Base-by-base conservation (phyloP, 2,329 filamentous ascomycete genomes). In the Talaromyces sp. region DNA sequence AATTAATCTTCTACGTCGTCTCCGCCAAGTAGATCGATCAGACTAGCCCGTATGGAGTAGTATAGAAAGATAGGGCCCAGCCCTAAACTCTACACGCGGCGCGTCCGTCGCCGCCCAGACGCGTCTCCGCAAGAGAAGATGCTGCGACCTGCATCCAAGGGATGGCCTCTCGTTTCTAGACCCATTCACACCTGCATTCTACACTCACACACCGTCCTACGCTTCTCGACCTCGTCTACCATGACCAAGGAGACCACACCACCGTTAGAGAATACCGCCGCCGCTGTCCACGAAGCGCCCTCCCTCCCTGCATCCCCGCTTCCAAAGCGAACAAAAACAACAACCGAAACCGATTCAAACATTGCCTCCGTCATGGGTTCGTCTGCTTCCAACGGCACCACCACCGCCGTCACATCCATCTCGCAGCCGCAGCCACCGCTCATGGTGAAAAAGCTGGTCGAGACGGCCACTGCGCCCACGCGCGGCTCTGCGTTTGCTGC, bases 401-500 rank as follows among this genome's bases (percentile, higher is more conserved):
- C 26, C 62, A 67, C 69, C 52, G 67, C 71, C 31, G 69, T 73
- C 31, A 72, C 75, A 57, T 69, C 72, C n/a, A 68, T 74, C 70
- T 64, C 75, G 65, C 70, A 77, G 67, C 70, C 74, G 35, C 86
- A 87, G 14, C 86, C 87, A n/a, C 79, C 88, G 3, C 83, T 96
- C 56, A 85, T 91, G 63, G 87, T 99, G 77, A 93, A 97, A 83
- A 92, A 95, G 76, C 87, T 97, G 61, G 89, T 89, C 9, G 80
- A 86, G 41, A 86, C 88, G 64, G 94, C 88, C n/a, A 85, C 83
- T 53, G 82, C 92, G 26, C 94, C 94, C 11, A 97, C 91, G 0
- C 87, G 93, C 59, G 94, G 94, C 66, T 95, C 90, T 66, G 88
- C 87, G 57, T 92, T 90, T 71, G 91, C 94, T 0, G 94, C 94